A percentile compares a stretch with the other conserved stretches of the same genome.
Evolutionary conservation across 202 grass and related monocot genomes (phyloP).

Genomic region (Digitaria exilis): DNA sequence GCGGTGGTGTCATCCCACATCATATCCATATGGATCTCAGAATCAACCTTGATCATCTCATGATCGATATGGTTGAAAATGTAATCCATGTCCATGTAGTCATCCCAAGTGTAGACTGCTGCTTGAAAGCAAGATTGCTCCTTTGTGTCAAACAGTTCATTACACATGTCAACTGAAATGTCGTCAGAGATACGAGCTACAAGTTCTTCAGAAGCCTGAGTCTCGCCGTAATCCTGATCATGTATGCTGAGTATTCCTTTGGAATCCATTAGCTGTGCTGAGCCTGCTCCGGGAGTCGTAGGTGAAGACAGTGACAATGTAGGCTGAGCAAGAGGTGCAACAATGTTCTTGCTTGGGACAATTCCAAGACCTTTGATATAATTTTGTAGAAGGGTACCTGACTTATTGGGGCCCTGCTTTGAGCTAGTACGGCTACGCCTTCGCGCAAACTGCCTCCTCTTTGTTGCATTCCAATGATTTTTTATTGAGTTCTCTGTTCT

Average conservation of each 20-base stretch:
- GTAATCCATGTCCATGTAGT: slow-evolving; percentile 39
- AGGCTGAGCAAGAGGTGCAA: background rate
- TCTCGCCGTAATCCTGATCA: background rate
- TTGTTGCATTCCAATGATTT: slow-evolving; percentile 96
- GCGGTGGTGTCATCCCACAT: slow-evolving; percentile 22
- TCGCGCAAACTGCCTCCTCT: slow-evolving; percentile 67
- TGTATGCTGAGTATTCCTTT: slow-evolving; percentile 27
- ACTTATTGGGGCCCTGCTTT: slow-evolving; percentile 49
- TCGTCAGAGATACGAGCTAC: slow-evolving; percentile 40
- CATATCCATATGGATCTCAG: slow-evolving; percentile 48
- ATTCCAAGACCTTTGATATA: slow-evolving; percentile 82
- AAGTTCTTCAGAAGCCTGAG: slow-evolving; percentile 36
- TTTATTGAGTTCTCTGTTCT: slow-evolving; percentile 96
- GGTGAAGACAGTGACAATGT: background rate
- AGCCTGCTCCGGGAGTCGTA: background rate
- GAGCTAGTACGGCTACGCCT: slow-evolving; percentile 48
- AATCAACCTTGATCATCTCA: slow-evolving; percentile 11
- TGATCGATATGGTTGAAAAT: slow-evolving; percentile 62
- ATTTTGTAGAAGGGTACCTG: slow-evolving; percentile 67
- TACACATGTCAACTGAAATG: slow-evolving; percentile 46
- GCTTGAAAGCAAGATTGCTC: slow-evolving; percentile 33
- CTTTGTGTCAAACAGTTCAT: slow-evolving; percentile 46
- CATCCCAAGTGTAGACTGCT: slow-evolving; percentile 33
- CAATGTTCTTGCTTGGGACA: slow-evolving; percentile 15
- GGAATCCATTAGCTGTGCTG: background rate